Base-by-base conservation (phyloP, 306 rosid species). In the Fagus sylvatica region DNA sequence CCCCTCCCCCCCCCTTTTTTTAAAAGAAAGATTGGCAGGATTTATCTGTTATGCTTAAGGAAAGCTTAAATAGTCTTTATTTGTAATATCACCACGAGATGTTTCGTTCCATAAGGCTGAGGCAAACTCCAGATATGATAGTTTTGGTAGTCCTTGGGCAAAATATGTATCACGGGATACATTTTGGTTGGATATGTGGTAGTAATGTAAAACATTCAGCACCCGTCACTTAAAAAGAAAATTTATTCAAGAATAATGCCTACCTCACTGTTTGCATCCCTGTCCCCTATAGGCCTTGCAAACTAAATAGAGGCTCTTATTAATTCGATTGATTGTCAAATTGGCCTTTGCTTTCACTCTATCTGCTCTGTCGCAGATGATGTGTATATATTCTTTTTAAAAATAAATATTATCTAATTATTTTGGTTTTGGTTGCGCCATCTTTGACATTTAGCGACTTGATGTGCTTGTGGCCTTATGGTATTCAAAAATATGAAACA, bases 371-470 rank as follows among this genome's bases (percentile, higher is more conserved):
- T 22, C 30, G 41, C 48, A 30, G 19, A 46, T 15, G 64, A 22
- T 41, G 19, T 68, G 28, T 22, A 19, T 36, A 19, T 6, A 15
- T 48, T 46, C 51, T 46, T 46, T 46, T 46, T 46, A 13, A 46
- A 46, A 10, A 10, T 46, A 46, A 2, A 56, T 41, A 34, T 5
- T 34, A 2, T 30, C 73, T 73, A 53, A 12, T 32, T 34, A 46
- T 77, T 41, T 68, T 70, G 49, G 40, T 67, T 78, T 56, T 80
- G 73, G 62, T 57, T 84, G 69, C 37, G 42, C 71, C 6, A 10
- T 5, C 5, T 72, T 64, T 36, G 39, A 69, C 48, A 17, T 74
- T 65, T 62, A 28, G 48, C 46, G 64, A 70, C 22, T 66, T 51
- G 43, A 53, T 46, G 57, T 65, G 37, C 49, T 10, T 55, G 53